Percentiles rank a stretch among this genome's conserved stretches.
Evolutionary conservation across 345 rosid genomes (phyloP).

Genomic region (Bruguiera parviflora): DNA sequence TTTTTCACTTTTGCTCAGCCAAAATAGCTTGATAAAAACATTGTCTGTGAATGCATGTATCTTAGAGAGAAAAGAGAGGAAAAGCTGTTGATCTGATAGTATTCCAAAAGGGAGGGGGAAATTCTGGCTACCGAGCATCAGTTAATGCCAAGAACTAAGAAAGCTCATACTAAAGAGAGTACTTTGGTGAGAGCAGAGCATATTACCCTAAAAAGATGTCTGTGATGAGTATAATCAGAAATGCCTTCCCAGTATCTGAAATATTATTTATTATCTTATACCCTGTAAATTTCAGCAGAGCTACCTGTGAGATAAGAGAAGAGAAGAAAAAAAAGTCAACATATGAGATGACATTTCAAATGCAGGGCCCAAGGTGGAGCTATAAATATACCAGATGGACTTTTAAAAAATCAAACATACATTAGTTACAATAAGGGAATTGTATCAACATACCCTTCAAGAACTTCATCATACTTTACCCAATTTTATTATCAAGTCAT

Average conservation of each 20-base stretch:
- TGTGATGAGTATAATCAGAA: constrained; percentile 69
- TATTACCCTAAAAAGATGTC: constrained; percentile 87
- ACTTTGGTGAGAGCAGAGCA: constrained; percentile 8
- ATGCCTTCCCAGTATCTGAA: constrained; percentile 88
- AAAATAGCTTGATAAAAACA: too few relatives aligned
- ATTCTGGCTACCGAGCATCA: background rate
- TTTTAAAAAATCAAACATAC: too few relatives aligned
- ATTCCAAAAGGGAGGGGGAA: too few relatives aligned
- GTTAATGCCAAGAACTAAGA: background rate
- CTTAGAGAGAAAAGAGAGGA: too few relatives aligned
- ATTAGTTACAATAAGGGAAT: background rate
- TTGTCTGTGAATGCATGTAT: too few relatives aligned
- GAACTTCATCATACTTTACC: too few relatives aligned
- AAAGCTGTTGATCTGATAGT: too few relatives aligned
- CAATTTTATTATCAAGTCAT: too few relatives aligned
- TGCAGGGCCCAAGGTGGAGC: constrained; percentile 1
- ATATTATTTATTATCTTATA: constrained; percentile 73
- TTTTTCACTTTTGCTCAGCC: too few relatives aligned
- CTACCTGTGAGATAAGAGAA: constrained; percentile 53
- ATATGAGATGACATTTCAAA: background rate
- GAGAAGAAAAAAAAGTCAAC: constrained; percentile 4
- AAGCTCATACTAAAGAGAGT: background rate
- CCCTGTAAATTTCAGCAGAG: constrained; percentile 92
- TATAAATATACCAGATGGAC: background rate
- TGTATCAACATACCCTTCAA: too few relatives aligned